Percentiles rank a stretch among this genome's conserved stretches.
Conservation (phyloP, 164 flowering plant genomes). For the Platanus orientalis region DNA sequence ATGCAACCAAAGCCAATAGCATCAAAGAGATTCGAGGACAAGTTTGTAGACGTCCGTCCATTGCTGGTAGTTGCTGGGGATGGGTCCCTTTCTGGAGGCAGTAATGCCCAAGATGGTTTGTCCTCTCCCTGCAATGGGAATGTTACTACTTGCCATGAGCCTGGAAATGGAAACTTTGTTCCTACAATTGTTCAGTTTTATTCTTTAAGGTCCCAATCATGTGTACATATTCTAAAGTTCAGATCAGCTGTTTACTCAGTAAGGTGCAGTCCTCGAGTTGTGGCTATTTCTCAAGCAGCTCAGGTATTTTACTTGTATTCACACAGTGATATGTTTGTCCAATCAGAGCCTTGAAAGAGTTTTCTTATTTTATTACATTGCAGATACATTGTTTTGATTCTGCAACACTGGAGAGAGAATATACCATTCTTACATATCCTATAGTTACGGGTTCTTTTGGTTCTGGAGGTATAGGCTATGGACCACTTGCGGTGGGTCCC, state of each 20-base stretch:
- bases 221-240: slow-evolving; percentile 64
- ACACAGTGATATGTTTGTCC: background rate
- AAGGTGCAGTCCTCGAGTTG: slow-evolving; percentile 68
- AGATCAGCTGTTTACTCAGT: slow-evolving; percentile 57
- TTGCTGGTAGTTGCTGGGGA: slow-evolving; percentile 55
- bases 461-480: slow-evolving; percentile 48
- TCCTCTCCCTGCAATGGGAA: slow-evolving; percentile 27
- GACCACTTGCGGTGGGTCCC: slow-evolving; percentile 66
- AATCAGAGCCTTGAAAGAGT: background rate
- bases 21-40: slow-evolving; percentile 37
- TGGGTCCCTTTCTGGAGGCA: slow-evolving; percentile 37
- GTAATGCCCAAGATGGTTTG: slow-evolving; percentile 28
- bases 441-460: slow-evolving; percentile 36
- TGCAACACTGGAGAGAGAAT: slow-evolving; percentile 47
- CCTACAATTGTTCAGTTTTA: slow-evolving; percentile 60
- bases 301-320: slow-evolving; percentile 39
- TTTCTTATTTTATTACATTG: slow-evolving; percentile 3
- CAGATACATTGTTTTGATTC: slow-evolving; percentile 77
- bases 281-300: slow-evolving; percentile 60
- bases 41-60: slow-evolving; percentile 54
- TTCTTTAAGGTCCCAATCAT: slow-evolving; percentile 64
- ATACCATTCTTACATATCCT: slow-evolving; percentile 58
- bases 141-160: slow-evolving; percentile 23
- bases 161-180: slow-evolving; percentile 20
- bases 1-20: slow-evolving; percentile 51